These are phyloP conservation scores for Ustilago bromivora DNA, from an alignment of 1,284 basidiomycete species.

Conservation along the genomic window DNA sequence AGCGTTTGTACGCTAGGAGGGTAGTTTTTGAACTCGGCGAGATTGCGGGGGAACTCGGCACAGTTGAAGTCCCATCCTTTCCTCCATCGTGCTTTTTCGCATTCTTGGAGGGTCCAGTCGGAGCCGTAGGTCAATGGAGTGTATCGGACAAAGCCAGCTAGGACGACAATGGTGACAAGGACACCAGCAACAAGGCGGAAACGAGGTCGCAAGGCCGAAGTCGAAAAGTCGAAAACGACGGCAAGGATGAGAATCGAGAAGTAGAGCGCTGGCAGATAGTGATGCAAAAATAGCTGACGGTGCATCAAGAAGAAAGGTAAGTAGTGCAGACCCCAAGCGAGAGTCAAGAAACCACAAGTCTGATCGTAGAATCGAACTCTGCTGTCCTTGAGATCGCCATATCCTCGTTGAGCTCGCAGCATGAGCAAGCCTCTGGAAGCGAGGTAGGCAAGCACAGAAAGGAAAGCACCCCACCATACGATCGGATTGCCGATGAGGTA, in stretches of 20 bases:
- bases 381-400: slow-evolving; percentile 90
- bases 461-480: slow-evolving; percentile 87
- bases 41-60: slow-evolving; percentile 71
- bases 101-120: slow-evolving; percentile 86
- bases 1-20: slow-evolving; percentile 50
- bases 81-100: slow-evolving; percentile 83
- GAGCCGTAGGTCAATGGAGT: slow-evolving; percentile 87
- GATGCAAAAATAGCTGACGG: slow-evolving; percentile 95
- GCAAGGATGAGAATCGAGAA: slow-evolving; percentile 87
- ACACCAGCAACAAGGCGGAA: slow-evolving; percentile 83
- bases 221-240: slow-evolving; percentile 85
- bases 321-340: slow-evolving; percentile 95
- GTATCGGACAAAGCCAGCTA: slow-evolving; percentile 84
- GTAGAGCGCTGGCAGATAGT: slow-evolving; percentile 96
- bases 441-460: slow-evolving; percentile 79
- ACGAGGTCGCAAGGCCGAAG: slow-evolving; percentile 80
- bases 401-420: slow-evolving; percentile 89
- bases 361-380: slow-evolving; percentile 86
- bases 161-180: slow-evolving; percentile 78
- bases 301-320: slow-evolving; percentile 96
- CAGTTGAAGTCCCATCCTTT: slow-evolving; percentile 97
- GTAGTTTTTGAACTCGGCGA: slow-evolving; percentile 46
- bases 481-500: slow-evolving; percentile 95
- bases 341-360: slow-evolving; percentile 87
- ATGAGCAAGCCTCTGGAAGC: slow-evolving; percentile 81